These are phyloP conservation scores for Silene coronaria DNA, from an alignment of 179 eudicot species.

Conservation along the genomic window DNA sequence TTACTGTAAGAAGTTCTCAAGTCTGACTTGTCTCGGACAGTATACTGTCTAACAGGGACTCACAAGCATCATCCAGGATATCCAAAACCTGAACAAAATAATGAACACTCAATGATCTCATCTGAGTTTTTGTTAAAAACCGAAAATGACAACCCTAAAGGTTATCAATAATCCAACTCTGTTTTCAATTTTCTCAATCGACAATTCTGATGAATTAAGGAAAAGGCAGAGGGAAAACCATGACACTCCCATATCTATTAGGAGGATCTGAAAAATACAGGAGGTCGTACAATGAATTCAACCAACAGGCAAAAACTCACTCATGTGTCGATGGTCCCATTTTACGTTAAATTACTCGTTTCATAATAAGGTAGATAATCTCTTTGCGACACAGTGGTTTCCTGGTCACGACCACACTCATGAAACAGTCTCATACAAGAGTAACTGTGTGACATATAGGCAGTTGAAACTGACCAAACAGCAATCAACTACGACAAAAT, in stretches of 20 bases:
- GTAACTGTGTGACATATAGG: too few relatives aligned
- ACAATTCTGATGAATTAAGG: not conserved
- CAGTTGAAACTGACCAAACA: too few relatives aligned
- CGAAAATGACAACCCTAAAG: too few relatives aligned
- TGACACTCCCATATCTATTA: not conserved
- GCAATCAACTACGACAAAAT: not conserved
- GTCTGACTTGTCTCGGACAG: constrained; percentile 26
- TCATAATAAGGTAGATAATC: too few relatives aligned
- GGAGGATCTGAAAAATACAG: not conserved
- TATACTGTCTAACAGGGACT: constrained; percentile 71
- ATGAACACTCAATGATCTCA: not conserved
- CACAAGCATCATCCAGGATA: constrained; percentile 91
- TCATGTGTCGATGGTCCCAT: too few relatives aligned
- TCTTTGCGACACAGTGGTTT: too few relatives aligned
- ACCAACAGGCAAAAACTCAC: not conserved
- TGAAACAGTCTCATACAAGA: too few relatives aligned
- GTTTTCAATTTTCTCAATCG: too few relatives aligned
- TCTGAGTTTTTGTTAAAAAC: too few relatives aligned
- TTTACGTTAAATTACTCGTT: too few relatives aligned
- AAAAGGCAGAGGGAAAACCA: not conserved
- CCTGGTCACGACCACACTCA: too few relatives aligned
- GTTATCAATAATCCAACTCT: too few relatives aligned
- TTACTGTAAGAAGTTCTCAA: not conserved
- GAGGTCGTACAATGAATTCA: not conserved
- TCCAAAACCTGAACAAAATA: constrained; percentile 60